Conservation (phyloP, 2,329 filamentous ascomycete genomes). For the Endothia cerciana region DNA sequence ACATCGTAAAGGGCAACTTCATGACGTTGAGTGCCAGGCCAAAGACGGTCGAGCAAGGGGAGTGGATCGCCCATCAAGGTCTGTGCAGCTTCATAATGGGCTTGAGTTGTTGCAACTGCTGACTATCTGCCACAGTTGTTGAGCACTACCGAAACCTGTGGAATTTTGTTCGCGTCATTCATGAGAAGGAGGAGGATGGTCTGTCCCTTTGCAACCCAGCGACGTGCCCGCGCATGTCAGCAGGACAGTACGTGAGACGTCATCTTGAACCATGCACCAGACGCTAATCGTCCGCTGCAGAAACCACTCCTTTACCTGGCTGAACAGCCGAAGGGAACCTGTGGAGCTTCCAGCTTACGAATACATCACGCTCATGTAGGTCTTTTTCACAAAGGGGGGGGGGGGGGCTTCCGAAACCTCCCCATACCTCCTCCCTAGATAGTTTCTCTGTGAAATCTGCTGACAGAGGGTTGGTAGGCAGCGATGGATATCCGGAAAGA, state of each 20-base stretch:
- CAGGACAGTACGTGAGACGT: conserved; percentile 74
- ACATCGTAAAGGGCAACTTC: conserved; percentile 97
- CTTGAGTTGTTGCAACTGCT: conserved; percentile 7
- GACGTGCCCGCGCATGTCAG: conserved; percentile 90
- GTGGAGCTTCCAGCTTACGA: conserved; percentile 91
- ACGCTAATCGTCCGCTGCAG: conserved; percentile 40
- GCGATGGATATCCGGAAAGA: conserved; percentile 96
- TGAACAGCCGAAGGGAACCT: conserved; percentile 83
- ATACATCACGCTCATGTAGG: conserved; percentile 76
- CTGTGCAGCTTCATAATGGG: conserved; percentile 35
- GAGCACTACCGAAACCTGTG: conserved; percentile 90
- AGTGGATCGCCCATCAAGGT: conserved; percentile 97
- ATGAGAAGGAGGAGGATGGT: conserved; percentile 81
- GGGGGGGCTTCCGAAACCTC: neutral
- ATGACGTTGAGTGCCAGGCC: conserved; percentile 93
- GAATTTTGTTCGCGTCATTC: conserved; percentile 86
- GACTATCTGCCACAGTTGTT: conserved; percentile 63
- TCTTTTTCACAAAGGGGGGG: neutral
- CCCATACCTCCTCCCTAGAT: neutral
- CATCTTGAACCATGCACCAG: conserved; percentile 2
- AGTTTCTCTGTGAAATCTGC: neutral
- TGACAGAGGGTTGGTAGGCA: conserved; percentile 61
- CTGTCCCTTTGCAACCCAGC: conserved; percentile 80
- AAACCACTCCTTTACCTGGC: conserved; percentile 97
- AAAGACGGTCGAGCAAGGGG: conserved; percentile 89